Conservation (phyloP, 352 stramenopile species). For the Phytophthora brassicae region DNA sequence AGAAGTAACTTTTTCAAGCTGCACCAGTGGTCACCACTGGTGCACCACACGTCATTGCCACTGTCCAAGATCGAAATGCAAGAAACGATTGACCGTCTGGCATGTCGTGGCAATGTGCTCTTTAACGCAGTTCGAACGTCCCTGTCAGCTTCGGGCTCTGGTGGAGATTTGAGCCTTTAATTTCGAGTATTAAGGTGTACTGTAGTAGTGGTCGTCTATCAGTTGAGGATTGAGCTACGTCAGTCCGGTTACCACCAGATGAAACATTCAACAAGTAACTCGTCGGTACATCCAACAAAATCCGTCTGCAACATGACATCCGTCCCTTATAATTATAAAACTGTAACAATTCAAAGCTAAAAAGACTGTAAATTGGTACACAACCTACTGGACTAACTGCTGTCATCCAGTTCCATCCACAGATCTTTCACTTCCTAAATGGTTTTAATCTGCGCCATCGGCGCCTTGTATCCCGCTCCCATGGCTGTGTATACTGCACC, state of each 20-base stretch:
- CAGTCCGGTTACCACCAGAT: no score
- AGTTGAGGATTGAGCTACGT: no score
- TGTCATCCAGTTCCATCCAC: background rate
- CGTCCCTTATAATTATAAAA: no score
- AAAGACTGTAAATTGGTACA: background rate
- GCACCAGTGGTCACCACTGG: no score
- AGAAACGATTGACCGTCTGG: slow-evolving; percentile 28
- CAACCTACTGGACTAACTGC: background rate
- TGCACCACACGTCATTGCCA: slow-evolving; percentile 22
- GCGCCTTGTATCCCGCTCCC: slow-evolving; percentile 50
- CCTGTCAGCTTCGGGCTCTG: background rate
- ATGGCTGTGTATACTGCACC: slow-evolving; percentile 73
- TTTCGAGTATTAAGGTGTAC: no score
- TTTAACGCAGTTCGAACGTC: slow-evolving; percentile 27
- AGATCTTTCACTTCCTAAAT: slow-evolving; percentile 37
- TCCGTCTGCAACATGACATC: no score
- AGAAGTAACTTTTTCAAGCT: slow-evolving; percentile 41
- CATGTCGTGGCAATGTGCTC: slow-evolving; percentile 26
- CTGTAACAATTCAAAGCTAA: background rate
- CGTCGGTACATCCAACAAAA: no score
- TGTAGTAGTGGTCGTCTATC: no score
- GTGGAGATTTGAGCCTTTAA: no score
- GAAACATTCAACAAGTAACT: no score
- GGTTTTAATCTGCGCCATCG: slow-evolving; percentile 65
- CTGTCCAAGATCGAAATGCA: slow-evolving; percentile 30